phyloP scores from a whole-genome alignment of 164 flowering plant species.

The Liquidambar formosana region DNA sequence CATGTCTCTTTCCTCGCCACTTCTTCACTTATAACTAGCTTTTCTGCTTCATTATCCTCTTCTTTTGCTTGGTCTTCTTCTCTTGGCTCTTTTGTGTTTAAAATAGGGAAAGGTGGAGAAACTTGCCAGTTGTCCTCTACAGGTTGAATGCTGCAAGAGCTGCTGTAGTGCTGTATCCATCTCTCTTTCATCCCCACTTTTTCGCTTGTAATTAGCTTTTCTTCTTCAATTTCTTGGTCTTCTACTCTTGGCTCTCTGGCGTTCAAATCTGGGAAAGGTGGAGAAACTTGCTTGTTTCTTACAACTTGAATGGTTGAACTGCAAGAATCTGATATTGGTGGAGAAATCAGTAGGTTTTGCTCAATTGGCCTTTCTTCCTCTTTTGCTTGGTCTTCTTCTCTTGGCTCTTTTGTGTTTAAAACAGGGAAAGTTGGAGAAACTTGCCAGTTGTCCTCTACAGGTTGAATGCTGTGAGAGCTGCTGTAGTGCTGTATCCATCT shows the following conservation, averaged over 20 bases:
- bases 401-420: background rate
- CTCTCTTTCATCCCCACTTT: too few species aligned
- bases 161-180: too few species aligned
- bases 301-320: background rate
- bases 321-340: too few species aligned
- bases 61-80: background rate
- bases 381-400: background rate
- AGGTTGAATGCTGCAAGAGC: background rate
- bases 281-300: too few species aligned
- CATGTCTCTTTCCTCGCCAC: background rate
- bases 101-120: background rate
- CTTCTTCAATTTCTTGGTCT: too few species aligned
- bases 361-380: background rate
- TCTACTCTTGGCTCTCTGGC: too few species aligned
- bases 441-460: background rate
- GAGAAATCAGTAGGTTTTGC: background rate
- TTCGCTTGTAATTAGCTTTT: too few species aligned
- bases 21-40: background rate
- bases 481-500: background rate
- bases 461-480: background rate
- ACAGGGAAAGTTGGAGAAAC: too few species aligned
- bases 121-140: background rate
- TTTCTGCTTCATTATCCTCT: background rate
- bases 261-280: too few species aligned
- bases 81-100: background rate